Percentiles rank a stretch among this genome's conserved stretches.
These are phyloP conservation scores for Xylaria hypoxylon DNA, from an alignment of 2,329 filamentous ascomycete species.

Conservation along the genomic window DNA sequence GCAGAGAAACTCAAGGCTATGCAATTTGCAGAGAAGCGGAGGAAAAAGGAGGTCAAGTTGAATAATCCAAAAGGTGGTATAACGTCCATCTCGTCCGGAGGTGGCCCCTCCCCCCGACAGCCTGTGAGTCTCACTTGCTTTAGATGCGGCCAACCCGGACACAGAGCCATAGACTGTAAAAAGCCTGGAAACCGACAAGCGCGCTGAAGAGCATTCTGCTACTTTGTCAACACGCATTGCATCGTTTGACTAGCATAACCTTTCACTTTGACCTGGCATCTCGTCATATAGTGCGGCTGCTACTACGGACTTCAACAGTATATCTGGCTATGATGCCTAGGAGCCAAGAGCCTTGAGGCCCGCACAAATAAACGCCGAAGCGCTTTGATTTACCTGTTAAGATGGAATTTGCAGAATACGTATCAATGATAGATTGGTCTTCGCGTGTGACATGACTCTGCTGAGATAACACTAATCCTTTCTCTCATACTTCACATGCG, in stretches of 20 bases:
- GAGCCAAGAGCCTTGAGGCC: slow-evolving; percentile 5
- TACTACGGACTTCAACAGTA: slow-evolving; percentile 11
- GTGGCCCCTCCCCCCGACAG: slow-evolving; percentile 52
- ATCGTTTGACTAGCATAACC: slow-evolving; percentile 19
- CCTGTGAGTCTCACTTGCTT: slow-evolving; percentile 62
- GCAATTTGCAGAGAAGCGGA: slow-evolving; percentile 68
- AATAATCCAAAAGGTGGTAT: slow-evolving; percentile 61
- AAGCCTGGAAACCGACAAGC: slow-evolving; percentile 36
- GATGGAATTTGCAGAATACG: slow-evolving; percentile 16
- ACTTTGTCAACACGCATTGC: slow-evolving; percentile 20
- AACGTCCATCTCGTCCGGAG: slow-evolving; percentile 68
- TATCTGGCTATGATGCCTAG: slow-evolving; percentile 3
- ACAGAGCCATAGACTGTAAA: slow-evolving; percentile 58
- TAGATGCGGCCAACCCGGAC: slow-evolving; percentile 71
- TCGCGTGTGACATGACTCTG: slow-evolving; percentile 10
- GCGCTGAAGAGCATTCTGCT: slow-evolving; percentile 31
- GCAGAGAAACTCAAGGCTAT: slow-evolving; percentile 60
- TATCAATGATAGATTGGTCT: slow-evolving; percentile 3
- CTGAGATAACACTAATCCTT: neutral
- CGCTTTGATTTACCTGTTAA: slow-evolving; percentile 8
- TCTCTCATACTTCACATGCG: slow-evolving; percentile 3
- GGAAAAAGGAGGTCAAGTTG: slow-evolving; percentile 75
- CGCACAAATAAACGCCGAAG: slow-evolving; percentile 16
- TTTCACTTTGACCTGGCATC: slow-evolving; percentile 12
- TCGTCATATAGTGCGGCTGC: slow-evolving; percentile 11